Base-by-base conservation (phyloP, 805 yeast genomes). In the Ogataea zsoltii region DNA sequence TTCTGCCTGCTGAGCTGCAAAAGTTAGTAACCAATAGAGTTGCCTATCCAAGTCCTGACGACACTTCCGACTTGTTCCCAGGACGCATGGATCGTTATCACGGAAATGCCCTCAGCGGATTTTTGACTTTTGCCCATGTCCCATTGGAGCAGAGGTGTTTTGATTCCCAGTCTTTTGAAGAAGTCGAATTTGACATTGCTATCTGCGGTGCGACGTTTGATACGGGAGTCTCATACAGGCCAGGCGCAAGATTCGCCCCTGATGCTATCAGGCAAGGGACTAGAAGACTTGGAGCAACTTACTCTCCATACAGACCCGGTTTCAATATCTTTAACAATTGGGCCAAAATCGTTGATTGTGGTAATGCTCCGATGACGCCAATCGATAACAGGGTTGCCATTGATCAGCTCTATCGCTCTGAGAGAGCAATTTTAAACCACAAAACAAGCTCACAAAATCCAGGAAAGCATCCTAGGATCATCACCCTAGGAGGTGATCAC, bases 401-500 rank as follows among this genome's bases (percentile, higher is more conserved):
- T 48, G 73, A 77, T 56, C 83, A 77, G 55, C 60, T 78, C 42
- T 77, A 76, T 53, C 62, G 82, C 9, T 80, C 75, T 7, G 68
- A 73, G 49, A 56, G 80, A 40, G 71, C 77, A 2, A 65, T 76
- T 25, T 71, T 71, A 50, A 63, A 63, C 33, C 75, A 69, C 37
- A 40, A 41, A 12, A 51, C 59, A 7, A 53, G 60, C 4, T 49
- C 45, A 4, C 39, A 52, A n/a, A 51, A 58, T 9, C 56, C 55
- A 4, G 49, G 52, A 29, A 45, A 44, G 3, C 23, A 41, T 23
- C 75, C 79, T 7, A 68, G 73, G 49, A 61, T 78, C 18, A 67
- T 80, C 30, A 76, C 83, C 2, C 57, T 80, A 46, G 85, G 85
- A 1, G 85, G 85, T 7, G 85, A 80, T 56, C 85, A 80, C 53